These are phyloP conservation scores for Exophiala alcalophila DNA, from an alignment of 2,329 filamentous ascomycete species.

Conservation along the genomic window DNA sequence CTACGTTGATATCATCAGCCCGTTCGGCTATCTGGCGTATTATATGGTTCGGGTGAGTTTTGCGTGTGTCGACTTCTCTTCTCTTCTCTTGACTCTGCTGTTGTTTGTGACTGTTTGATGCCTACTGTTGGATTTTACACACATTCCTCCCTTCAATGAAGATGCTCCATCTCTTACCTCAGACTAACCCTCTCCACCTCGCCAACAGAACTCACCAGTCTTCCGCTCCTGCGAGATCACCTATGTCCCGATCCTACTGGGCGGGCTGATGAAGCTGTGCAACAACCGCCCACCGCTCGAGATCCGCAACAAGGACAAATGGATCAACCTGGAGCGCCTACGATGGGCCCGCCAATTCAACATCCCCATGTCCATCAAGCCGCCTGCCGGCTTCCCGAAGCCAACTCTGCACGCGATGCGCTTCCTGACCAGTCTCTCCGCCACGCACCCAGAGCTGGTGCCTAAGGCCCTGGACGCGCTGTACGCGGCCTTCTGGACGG, in stretches of 20 bases:
- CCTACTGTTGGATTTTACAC: background rate
- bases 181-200: background rate
- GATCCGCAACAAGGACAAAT: conserved; percentile 61
- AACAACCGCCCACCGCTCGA: conserved; percentile 54
- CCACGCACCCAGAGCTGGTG: conserved; percentile 44
- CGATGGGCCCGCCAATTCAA: conserved; percentile 55
- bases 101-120: background rate
- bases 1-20: conserved; percentile 59
- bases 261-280: conserved; percentile 57
- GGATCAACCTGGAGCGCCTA: conserved; percentile 52
- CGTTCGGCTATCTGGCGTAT: conserved; percentile 61
- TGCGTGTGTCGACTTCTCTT: conserved; percentile 2
- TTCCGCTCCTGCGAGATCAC: conserved; percentile 55
- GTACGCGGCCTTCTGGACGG: conserved; percentile 53
- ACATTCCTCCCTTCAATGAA: too few relatives aligned
- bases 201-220: conserved; percentile 48
- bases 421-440: conserved; percentile 49
- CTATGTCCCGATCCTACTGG: conserved; percentile 59
- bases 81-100: background rate
- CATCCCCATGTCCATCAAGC: conserved; percentile 48
- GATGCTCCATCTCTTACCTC: too few relatives aligned
- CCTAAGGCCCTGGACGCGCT: conserved; percentile 44
- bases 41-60: conserved; percentile 51
- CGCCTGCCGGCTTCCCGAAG: conserved; percentile 54
- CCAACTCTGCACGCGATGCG: conserved; percentile 53